Conservation (phyloP, 2,329 filamentous ascomycete genomes). For the Aspergillus sp. region DNA sequence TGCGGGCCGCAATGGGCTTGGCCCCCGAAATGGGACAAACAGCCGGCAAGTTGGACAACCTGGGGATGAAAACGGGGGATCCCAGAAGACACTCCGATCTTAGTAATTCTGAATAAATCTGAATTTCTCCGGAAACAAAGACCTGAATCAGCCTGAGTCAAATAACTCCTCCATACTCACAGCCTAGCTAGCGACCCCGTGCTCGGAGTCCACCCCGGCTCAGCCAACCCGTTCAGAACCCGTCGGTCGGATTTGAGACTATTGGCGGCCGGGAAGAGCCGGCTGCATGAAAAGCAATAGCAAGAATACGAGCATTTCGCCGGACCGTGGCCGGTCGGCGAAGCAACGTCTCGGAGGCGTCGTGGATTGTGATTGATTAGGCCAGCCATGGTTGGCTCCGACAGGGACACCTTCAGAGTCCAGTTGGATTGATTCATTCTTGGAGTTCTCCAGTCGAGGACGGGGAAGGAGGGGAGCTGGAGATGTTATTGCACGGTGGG, state of each 20-base stretch:
- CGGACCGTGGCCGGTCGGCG: neutral
- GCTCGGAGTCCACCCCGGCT: too few relatives aligned
- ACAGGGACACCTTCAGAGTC: too few relatives aligned
- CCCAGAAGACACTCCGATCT: neutral
- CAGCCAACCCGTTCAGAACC: too few relatives aligned
- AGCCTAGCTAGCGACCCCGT: too few relatives aligned
- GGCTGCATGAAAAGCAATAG: neutral
- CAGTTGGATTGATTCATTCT: too few relatives aligned
- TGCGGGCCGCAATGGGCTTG: neutral
- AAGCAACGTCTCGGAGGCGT: neutral
- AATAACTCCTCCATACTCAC: too few relatives aligned
- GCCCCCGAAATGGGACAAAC: neutral
- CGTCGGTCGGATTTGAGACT: neutral
- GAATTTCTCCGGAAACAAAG: too few relatives aligned
- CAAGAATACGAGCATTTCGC: neutral
- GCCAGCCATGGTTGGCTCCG: neutral
- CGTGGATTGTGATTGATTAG: neutral
- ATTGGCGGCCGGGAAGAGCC: neutral
- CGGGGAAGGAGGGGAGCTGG: neutral
- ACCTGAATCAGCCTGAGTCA: neutral
- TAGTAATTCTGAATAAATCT: neutral
- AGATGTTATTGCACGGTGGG: neutral
- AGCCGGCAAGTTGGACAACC: neutral
- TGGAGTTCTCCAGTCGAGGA: too few relatives aligned
- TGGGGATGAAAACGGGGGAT: neutral